phyloP scores from a whole-genome alignment of 306 rosid genomes.

The Quercus bicolor region DNA sequence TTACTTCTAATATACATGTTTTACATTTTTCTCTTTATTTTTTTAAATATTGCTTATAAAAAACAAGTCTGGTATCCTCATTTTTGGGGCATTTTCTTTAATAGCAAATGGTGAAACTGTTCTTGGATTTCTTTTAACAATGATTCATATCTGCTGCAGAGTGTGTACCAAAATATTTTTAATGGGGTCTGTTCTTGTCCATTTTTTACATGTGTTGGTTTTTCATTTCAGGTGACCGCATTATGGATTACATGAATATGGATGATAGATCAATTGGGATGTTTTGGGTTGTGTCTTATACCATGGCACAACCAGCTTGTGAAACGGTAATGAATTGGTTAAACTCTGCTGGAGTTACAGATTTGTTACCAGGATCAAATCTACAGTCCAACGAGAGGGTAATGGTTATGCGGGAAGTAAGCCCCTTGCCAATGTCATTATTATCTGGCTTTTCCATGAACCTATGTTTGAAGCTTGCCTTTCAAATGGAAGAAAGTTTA shows the following conservation, averaged over 20 bases:
- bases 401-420: constrained; percentile 82
- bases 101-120: too few species aligned
- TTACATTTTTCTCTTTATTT: too few species aligned
- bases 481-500: constrained; percentile 88
- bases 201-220: not conserved
- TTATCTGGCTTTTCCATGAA: constrained; percentile 89
- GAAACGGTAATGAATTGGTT: constrained; percentile 92
- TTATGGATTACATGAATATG: constrained; percentile 96
- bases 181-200: not conserved
- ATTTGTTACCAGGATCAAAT: constrained; percentile 57
- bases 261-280: constrained; percentile 97
- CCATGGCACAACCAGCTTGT: constrained; percentile 97
- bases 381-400: constrained; percentile 67
- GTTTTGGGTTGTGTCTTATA: constrained; percentile 99
- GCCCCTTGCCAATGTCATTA: constrained; percentile 92
- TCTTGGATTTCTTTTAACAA: too few species aligned
- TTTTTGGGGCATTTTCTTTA: too few species aligned
- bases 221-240: constrained; percentile 71
- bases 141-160: constrained; percentile 6
- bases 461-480: constrained; percentile 79
- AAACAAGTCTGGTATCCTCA: too few species aligned
- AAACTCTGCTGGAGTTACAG: constrained; percentile 66
- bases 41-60: too few species aligned
- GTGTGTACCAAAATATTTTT: not conserved
- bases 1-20: too few species aligned